Evolutionary conservation across 805 yeast species (phyloP), one percentile per base, ranked within the genome.

Genomic region (Yamadazyma kitorensis): DNA sequence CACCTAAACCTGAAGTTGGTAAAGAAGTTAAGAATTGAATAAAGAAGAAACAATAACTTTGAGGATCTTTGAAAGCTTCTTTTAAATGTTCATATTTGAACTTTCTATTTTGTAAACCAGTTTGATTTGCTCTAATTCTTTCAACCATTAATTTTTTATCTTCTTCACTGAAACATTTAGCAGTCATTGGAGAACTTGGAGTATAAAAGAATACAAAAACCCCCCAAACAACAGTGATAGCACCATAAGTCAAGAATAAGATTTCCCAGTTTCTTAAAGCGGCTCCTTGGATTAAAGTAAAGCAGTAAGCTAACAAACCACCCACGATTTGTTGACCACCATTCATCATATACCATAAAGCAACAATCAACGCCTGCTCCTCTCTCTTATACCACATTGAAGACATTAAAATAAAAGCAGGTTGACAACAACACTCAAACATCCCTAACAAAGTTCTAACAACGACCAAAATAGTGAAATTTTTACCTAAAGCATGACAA

Each of bases 351-450:
- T 76, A 74, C 80, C 80, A 75, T 30, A 64, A 59, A 6, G 80
- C 78, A 24, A 75, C 74, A 48, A 78, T 59, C 21, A 64, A 58
- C 21, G 70, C 61, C 47, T 73, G 79, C 40, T 75, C 79, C 4
- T 61, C 51, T 37, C 70, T 71, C 22, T 72, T 73, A 55, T 77
- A 80, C 57, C 76, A 80, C 82, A 77, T 76, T 17, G 81, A 72
- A 17, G 80, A 73, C 30, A 80, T 66, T 17, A 77, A 57, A 33
- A 76, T 68, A 31, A 76, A 68, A 0, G 79, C 77, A 2, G 80
- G 80, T 1, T 80, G 74, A 30, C 76, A 60, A 3, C 74, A 68
- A 3, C 76, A 56, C 49, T 78, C 83, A 46, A 76, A 74, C 12
- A 68, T 43, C 6, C 83, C 83, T 16, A 77, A 48, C 18, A 77